Conservation (phyloP, 2,329 filamentous ascomycete genomes). For the Zymoseptoria ardabiliae region DNA sequence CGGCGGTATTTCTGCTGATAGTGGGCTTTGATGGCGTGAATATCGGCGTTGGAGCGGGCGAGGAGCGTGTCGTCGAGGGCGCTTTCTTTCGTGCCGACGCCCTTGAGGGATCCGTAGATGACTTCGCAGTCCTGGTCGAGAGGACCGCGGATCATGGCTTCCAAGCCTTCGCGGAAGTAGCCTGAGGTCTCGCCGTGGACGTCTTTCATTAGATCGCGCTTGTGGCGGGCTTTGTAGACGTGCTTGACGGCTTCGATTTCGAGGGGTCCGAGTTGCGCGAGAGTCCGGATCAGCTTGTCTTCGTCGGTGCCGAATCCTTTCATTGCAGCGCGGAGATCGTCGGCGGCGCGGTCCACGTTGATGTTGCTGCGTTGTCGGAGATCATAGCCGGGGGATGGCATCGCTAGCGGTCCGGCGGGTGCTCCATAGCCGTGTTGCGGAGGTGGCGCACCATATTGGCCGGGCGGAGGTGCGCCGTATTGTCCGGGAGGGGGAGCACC, state of each 20-base stretch:
- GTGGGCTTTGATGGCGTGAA: constrained; percentile 73
- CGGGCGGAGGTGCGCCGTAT: constrained; percentile 11
- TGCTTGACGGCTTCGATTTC: constrained; percentile 63
- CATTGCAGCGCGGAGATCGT: constrained; percentile 72
- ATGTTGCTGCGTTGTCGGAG: constrained; percentile 59
- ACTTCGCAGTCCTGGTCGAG: constrained; percentile 67
- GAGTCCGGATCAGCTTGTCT: constrained; percentile 60
- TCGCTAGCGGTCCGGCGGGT: constrained; percentile 46
- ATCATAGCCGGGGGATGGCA: constrained; percentile 67
- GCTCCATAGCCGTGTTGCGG: constrained; percentile 11
- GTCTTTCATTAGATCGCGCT: constrained; percentile 65
- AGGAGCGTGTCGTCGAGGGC: constrained; percentile 82
- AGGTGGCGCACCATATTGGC: constrained; percentile 9
- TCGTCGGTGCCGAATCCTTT: constrained; percentile 92
- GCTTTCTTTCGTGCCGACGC: constrained; percentile 76
- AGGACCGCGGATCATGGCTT: constrained; percentile 71
- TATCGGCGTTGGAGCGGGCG: constrained; percentile 75
- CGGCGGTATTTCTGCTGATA: constrained; percentile 63
- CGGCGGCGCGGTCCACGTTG: constrained; percentile 61
- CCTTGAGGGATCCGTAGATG: constrained; percentile 64
- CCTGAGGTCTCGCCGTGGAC: constrained; percentile 67
- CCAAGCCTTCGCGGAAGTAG: constrained; percentile 66
- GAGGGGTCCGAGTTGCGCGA: constrained; percentile 68
- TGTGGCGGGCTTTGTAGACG: constrained; percentile 58
- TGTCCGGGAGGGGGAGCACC: constrained; percentile 9